phyloP scores from a whole-genome alignment of 257 asterid genomes.

The Knoxia roxburghii region DNA sequence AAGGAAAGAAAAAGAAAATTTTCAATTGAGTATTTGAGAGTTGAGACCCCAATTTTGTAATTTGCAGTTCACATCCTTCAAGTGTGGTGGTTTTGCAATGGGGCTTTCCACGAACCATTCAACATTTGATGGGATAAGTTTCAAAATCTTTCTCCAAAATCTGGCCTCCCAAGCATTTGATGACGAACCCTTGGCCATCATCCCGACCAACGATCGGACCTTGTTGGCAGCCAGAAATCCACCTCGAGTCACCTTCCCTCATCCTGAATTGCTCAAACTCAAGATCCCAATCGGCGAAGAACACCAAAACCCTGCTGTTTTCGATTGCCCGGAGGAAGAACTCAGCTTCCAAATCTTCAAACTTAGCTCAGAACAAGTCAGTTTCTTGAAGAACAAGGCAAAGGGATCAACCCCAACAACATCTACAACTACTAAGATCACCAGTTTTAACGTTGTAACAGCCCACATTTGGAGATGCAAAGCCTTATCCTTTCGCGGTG shows the following conservation, averaged over 20 bases:
- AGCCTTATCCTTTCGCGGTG: slow-evolving; percentile 39
- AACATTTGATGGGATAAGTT: slow-evolving; percentile 61
- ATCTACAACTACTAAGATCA: slow-evolving; percentile 27
- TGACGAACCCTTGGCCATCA: slow-evolving; percentile 48
- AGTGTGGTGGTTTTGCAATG: slow-evolving; percentile 77
- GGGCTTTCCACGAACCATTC: slow-evolving; percentile 65
- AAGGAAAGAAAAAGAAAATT: too few species aligned
- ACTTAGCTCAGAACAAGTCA: slow-evolving; percentile 37
- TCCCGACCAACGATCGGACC: slow-evolving; percentile 58
- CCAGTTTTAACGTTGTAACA: slow-evolving; percentile 68
- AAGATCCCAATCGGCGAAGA: slow-evolving; percentile 48
- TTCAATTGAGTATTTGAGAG: too few species aligned
- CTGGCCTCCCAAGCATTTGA: slow-evolving; percentile 77
- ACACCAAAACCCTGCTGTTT: slow-evolving; percentile 40
- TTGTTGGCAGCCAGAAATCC: slow-evolving; percentile 77
- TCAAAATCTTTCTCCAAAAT: slow-evolving; percentile 61
- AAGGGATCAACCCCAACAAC: neutral
- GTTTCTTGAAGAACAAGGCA: slow-evolving; percentile 44
- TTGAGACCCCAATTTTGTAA: too few species aligned
- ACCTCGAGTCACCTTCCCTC: slow-evolving; percentile 78
- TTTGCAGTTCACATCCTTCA: slow-evolving; percentile 75
- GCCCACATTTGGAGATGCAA: slow-evolving; percentile 85
- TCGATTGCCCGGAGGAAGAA: slow-evolving; percentile 42
- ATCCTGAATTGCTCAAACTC: slow-evolving; percentile 64
- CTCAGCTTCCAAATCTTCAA: slow-evolving; percentile 54